phyloP scores from a whole-genome alignment of 192 early-diverging fungal species.

The Backusella luteola region DNA sequence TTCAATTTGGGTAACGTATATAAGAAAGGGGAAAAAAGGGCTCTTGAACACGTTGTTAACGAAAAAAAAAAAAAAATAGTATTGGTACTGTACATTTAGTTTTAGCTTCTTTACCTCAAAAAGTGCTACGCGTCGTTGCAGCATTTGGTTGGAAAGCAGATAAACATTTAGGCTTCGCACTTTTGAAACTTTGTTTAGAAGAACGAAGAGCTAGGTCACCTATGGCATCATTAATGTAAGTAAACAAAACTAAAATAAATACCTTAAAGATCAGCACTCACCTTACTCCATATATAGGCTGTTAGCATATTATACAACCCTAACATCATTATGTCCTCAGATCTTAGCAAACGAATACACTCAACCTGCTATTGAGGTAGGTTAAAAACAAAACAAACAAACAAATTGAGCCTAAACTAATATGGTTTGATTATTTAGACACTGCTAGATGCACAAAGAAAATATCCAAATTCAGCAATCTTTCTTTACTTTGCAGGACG shows the following conservation, averaged over 20 bases:
- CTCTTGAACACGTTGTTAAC: neutral
- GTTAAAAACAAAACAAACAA: neutral
- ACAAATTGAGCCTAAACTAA: neutral
- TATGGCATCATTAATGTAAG: constrained; percentile 52
- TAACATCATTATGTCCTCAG: constrained; percentile 26
- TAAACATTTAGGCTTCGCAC: constrained; percentile 52
- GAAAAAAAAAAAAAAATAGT: neutral
- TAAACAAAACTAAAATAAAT: neutral
- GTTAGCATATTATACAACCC: constrained; percentile 26
- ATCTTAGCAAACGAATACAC: constrained; percentile 26
- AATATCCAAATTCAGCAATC: constrained; percentile 29
- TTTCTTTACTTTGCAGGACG: constrained; percentile 37
- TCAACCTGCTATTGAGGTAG: constrained; percentile 34
- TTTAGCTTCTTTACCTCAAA: constrained; percentile 29
- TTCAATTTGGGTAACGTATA: constrained; percentile 36
- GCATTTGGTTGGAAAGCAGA: constrained; percentile 55
- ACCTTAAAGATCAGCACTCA: neutral
- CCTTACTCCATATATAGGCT: constrained; percentile 5
- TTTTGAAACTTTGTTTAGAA: constrained; percentile 46
- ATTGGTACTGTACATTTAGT: constrained; percentile 38
- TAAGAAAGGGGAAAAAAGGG: neutral
- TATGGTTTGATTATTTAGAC: constrained; percentile 15
- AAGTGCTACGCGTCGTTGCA: constrained; percentile 38
- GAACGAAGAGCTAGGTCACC: constrained; percentile 51
- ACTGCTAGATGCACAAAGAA: constrained; percentile 30